Conservation (phyloP, 371 early-diverging fungal genomes). For the Mortierella sp. region DNA sequence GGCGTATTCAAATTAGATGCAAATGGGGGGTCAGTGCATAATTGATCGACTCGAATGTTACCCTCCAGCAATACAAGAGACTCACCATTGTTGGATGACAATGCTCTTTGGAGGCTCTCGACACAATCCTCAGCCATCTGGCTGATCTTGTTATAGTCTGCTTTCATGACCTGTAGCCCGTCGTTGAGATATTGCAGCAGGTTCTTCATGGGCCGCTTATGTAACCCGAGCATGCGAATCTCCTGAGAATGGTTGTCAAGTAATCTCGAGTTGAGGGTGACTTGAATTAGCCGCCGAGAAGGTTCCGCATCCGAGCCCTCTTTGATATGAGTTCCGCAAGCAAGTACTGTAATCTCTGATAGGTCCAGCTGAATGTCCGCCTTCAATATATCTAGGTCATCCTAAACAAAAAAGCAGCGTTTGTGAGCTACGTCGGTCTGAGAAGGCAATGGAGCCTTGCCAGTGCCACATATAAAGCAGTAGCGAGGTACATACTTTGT, state of each 20-base stretch:
- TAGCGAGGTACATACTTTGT: conserved; percentile 10
- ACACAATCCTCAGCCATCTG: conserved; percentile 29
- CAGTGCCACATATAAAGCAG: not conserved
- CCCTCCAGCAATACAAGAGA: not conserved
- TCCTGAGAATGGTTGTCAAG: conserved; percentile 29
- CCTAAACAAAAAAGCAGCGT: not conserved
- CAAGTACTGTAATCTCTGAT: conserved; percentile 32
- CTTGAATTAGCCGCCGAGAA: conserved; percentile 12
- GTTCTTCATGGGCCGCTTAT: conserved; percentile 20
- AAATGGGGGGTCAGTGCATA: not conserved
- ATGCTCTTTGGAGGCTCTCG: conserved; percentile 25
- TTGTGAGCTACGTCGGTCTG: not conserved
- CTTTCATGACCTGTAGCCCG: conserved; percentile 30
- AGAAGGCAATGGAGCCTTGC: not conserved
- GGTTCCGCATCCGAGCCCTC: not conserved
- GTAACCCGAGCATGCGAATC: conserved; percentile 32
- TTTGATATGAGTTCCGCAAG: not conserved
- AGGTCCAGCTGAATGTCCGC: conserved; percentile 31
- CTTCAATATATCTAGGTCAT: conserved; percentile 20
- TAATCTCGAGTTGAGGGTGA: conserved; percentile 23
- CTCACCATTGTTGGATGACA: conserved; percentile 38
- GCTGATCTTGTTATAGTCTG: conserved; percentile 30
- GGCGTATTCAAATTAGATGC: not conserved
- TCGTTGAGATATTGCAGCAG: conserved; percentile 34
- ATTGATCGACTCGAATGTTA: no score